Evolutionary conservation across 208 protist genomes (phyloP).

Genomic region (Acanthamoeba culbertsoni): DNA sequence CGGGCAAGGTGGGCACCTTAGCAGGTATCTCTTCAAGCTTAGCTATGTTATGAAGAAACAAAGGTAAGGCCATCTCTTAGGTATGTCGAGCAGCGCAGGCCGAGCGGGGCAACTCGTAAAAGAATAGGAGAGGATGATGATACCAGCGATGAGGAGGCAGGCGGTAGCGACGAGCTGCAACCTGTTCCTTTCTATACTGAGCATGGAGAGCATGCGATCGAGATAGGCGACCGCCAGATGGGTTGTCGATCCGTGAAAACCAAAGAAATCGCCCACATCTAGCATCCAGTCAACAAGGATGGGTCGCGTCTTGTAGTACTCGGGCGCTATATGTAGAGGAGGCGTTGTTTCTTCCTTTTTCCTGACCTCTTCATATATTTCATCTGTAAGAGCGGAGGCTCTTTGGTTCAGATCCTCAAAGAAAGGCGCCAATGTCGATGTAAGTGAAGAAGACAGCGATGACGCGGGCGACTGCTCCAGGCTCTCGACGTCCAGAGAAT

Average conservation of each 20-base stretch:
- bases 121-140: neutral
- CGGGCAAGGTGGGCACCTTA: slow-evolving; percentile 23
- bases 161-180: slow-evolving; percentile 21
- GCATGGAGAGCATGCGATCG: slow-evolving; percentile 12
- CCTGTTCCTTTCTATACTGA: neutral
- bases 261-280: slow-evolving; percentile 27
- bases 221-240: slow-evolving; percentile 43
- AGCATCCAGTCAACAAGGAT: slow-evolving; percentile 23
- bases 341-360: neutral
- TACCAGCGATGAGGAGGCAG: slow-evolving; percentile 16
- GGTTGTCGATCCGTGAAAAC: slow-evolving; percentile 3
- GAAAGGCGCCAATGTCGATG: neutral
- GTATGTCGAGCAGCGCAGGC: no score
- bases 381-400: neutral
- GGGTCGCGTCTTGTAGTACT: slow-evolving; percentile 29
- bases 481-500: neutral
- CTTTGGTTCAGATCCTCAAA: neutral
- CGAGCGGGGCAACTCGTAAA: neutral
- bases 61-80: neutral
- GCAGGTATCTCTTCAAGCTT: neutral
- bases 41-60: neutral
- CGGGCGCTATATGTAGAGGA: neutral
- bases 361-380: neutral
- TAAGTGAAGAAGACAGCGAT: neutral
- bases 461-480: neutral